Conservation (phyloP, 768 basidiomycete genomes). For the Tephrocybe sp. region DNA sequence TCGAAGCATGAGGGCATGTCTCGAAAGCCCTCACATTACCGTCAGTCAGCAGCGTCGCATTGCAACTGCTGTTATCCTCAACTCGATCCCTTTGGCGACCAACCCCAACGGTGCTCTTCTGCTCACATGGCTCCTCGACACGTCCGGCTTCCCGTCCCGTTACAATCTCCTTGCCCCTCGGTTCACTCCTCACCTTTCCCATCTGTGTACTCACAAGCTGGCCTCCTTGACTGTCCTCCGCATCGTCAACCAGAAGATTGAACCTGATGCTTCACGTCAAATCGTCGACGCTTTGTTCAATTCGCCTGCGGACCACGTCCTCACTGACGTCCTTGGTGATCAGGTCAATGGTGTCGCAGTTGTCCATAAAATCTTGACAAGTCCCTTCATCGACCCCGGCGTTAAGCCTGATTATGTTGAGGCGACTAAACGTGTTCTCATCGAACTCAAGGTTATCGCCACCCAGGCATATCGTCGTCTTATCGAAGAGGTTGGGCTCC, state of each 20-base stretch:
- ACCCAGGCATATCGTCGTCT: conserved; percentile 92
- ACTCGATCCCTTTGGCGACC: conserved; percentile 96
- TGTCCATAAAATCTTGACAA: conserved; percentile 89
- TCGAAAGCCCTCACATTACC: conserved; percentile 88
- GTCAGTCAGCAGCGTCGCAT: conserved; percentile 93
- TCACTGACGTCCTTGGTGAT: conserved; percentile 93
- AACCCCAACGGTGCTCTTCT: conserved; percentile 97
- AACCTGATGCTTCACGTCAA: conserved; percentile 82
- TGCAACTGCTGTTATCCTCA: conserved; percentile 91
- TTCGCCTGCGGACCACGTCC: conserved; percentile 85
- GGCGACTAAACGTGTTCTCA: conserved; percentile 87
- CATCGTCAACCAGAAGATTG: conserved; percentile 95
- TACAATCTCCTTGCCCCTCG: conserved; percentile 94
- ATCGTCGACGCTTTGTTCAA: conserved; percentile 90
- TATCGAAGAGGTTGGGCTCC: conserved; percentile 92
- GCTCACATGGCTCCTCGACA: conserved; percentile 95
- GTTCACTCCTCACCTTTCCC: conserved; percentile 94
- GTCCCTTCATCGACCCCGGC: conserved; percentile 74
- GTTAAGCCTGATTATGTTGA: conserved; percentile 75
- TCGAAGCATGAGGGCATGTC: conserved; percentile 94
- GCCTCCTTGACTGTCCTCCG: conserved; percentile 93
- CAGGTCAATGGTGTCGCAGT: conserved; percentile 96
- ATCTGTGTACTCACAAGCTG: conserved; percentile 96
- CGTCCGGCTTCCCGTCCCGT: conserved; percentile 92
- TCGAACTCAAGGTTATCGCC: conserved; percentile 89